Evolutionary conservation across 331 rosid species (phyloP), one percentile per base, ranked within the genome.

Genomic region (Prunus yedoensis): DNA sequence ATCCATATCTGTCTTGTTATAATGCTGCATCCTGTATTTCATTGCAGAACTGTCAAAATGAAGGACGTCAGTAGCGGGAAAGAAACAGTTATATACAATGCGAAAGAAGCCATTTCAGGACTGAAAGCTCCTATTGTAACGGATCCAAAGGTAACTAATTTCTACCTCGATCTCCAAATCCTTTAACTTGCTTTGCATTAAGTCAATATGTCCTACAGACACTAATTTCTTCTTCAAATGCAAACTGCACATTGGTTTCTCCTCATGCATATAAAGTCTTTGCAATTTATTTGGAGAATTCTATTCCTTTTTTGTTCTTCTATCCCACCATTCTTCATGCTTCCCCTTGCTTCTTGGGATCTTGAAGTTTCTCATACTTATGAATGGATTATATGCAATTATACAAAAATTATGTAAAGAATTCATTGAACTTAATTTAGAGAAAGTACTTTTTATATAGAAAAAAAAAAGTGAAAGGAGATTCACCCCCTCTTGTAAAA

Each of bases 101-200:
- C 99, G 72, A 85, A 88, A 75, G 90, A 95, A 80, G 85, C 74
- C 85, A 82, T 92, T 74, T 86, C 91, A 71, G 88, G 91, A 60
- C 90, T 95, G 76, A 87, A 80, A 87, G 21, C 94, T 75, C 92
- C 94, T 6, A 78, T 71, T 46, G 82, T 92, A 35, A 83, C 78
- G 71, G 85, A 90, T 76, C 71, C 62, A 1, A 69, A 76, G 92
- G 99, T 95, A 88, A n/a, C 52, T 74, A 66, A 10, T 28, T 30
- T 66, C 23, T 28, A 32, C 17, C 3, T 65, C 45, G 6, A 21
- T 52, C 54, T 23, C 20, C 17, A 18, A 35, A 43, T 20, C 13
- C 4, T 18, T 60, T 72, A 23, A 16, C 67, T 43, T 72, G 23
- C n/a, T 14, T 7, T 25, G 2, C 23, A 11, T 71, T 28, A 8